phyloP scores from a whole-genome alignment of 2,329 filamentous ascomycete species.

The Pseudohalonectria lignicola region DNA sequence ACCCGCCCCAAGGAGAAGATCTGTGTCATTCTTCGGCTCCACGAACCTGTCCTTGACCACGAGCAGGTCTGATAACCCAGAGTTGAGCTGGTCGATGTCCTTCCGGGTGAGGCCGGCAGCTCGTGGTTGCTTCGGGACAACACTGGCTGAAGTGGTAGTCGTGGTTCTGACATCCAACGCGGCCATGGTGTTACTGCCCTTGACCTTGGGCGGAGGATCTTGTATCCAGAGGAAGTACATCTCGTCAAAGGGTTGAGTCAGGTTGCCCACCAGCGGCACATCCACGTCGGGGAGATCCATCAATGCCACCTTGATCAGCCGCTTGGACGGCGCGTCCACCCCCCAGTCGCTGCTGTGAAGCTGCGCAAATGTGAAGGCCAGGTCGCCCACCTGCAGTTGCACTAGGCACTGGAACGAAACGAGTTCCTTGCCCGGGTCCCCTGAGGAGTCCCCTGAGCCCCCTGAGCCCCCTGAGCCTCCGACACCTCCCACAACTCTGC shows the following conservation, averaged over 20 bases:
- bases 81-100: constrained; percentile 9
- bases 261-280: constrained; percentile 17
- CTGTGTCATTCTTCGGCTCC: constrained; percentile 4
- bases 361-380: constrained; percentile 10
- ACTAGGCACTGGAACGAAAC: constrained; percentile 3
- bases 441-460: too few species aligned
- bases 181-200: background rate
- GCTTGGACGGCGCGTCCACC: constrained; percentile 6
- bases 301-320: constrained; percentile 9
- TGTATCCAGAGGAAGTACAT: constrained; percentile 21
- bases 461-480: too few species aligned
- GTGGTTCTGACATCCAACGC: too few species aligned
- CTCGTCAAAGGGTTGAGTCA: constrained; percentile 22
- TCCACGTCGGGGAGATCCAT: constrained; percentile 11
- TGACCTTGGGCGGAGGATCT: constrained; percentile 7
- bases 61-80: constrained; percentile 3
- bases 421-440: background rate
- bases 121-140: constrained; percentile 3
- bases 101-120: constrained; percentile 6
- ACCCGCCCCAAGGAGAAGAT: constrained; percentile 11
- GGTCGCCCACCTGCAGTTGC: constrained; percentile 7
- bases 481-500: too few species aligned
- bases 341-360: constrained; percentile 7
- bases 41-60: constrained; percentile 11
- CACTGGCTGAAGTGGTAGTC: too few species aligned